These are phyloP conservation scores for Fusarium citri DNA, from an alignment of 2,329 filamentous ascomycete genomes.

Conservation along the genomic window DNA sequence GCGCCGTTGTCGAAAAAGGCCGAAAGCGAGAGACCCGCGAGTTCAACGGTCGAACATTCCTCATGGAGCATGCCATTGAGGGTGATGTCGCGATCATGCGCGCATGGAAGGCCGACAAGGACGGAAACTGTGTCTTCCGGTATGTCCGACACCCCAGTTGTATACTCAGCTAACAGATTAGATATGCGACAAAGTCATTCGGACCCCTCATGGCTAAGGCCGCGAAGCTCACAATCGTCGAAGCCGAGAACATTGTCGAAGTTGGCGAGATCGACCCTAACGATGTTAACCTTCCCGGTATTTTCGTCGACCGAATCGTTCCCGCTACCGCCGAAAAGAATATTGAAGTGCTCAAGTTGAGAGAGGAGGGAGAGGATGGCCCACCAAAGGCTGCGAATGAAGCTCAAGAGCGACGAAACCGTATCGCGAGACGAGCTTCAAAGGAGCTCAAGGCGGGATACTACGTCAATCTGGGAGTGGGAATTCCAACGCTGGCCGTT, in stretches of 20 bases:
- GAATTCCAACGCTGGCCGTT: conserved; percentile 88
- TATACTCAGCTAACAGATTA: conserved; percentile 35
- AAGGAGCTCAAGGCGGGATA: conserved; percentile 84
- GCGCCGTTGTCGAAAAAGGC: conserved; percentile 72
- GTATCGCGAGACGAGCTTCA: conserved; percentile 81
- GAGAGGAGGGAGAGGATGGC: conserved; percentile 55
- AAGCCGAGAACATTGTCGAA: conserved; percentile 86
- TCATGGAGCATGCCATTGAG: conserved; percentile 81
- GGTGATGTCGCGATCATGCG: conserved; percentile 83
- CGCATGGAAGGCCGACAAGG: conserved; percentile 80
- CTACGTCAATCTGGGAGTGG: conserved; percentile 84
- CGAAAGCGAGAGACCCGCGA: conserved; percentile 75
- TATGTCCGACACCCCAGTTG: conserved; percentile 45
- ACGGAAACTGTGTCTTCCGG: conserved; percentile 84
- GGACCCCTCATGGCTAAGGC: conserved; percentile 85
- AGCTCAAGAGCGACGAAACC: conserved; percentile 68
- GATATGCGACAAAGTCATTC: conserved; percentile 80
- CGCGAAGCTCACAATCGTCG: conserved; percentile 80
- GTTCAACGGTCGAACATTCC: conserved; percentile 77
- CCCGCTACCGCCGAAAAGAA: conserved; percentile 77
- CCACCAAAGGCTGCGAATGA: conserved; percentile 57
- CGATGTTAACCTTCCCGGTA: conserved; percentile 81
- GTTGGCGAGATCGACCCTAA: conserved; percentile 78
- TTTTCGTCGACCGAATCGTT: conserved; percentile 85
- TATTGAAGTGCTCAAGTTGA: conserved; percentile 75